Evolutionary conservation across 2,329 filamentous ascomycete species (phyloP), one percentile per base, ranked within the genome.

Genomic region (Penicillium sp.): DNA sequence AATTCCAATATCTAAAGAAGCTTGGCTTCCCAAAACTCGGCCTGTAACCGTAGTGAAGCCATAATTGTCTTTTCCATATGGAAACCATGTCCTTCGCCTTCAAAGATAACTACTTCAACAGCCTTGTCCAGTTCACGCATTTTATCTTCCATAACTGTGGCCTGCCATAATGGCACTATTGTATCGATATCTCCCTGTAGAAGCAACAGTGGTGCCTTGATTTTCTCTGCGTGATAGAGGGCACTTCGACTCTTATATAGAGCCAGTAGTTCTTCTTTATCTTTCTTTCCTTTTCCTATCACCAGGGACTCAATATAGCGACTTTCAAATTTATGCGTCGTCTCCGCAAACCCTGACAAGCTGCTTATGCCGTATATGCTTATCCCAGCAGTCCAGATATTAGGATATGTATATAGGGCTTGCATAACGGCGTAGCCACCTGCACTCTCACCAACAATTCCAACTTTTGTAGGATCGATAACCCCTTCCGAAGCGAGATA

Each of bases 151-250:
- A 87, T 81, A 52, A 79, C 74, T 28, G 75, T 70, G 3, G 81
- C 81, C 65, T 87, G 84, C 14, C 76, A 73, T 18, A 81, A 65
- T 0, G 83, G 83, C 12, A 86, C 84, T 2, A 86, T 77, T 46
- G 77, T 79, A 63, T 87, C 84, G 3, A 69, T 69, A 2, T 74
- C 74, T 0, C 83, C 84, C 23, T 85, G 81, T 5, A 86, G 61
- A 18, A 87, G 66, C 33, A 85, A 66, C 23, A 86, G 63, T 1
- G 82, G 81, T 2, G 77, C 69, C 42, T 68, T 70, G 55, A 83
- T 81, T 52, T 73, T 71, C n/a, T 76, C 71, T 0, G 76, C 79
- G 52, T 79, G 74, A 49, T 74, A 75, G 12, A 81, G 65, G 0
- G 81, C 79, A 56, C 80, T 83, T 12, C 81, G 68, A 43, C 78